Percentiles rank a stretch among this genome's conserved stretches.
phyloP scores from a whole-genome alignment of 1,284 basidiomycete genomes.

The Gymnopus androsaceus region DNA sequence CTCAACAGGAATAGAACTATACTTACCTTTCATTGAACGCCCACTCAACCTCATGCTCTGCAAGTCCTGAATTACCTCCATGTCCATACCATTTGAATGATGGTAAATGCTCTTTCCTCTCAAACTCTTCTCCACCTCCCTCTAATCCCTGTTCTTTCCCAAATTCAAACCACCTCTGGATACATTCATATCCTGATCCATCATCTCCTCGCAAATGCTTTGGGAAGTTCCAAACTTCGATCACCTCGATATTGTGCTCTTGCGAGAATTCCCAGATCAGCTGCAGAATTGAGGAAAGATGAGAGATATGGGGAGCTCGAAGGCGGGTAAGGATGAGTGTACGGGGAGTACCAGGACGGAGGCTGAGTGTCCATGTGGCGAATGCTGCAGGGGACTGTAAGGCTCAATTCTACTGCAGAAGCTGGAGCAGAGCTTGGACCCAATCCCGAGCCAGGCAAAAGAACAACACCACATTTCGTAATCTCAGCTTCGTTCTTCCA shows the following conservation, averaged over 20 bases:
- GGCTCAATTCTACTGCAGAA: slow-evolving; percentile 9
- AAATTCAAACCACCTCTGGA: slow-evolving; percentile 28
- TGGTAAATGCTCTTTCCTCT: slow-evolving; percentile 51
- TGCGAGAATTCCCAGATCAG: slow-evolving; percentile 41
- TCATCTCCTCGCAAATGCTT: slow-evolving; percentile 24
- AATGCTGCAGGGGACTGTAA: slow-evolving; percentile 30
- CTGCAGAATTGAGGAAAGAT: slow-evolving; percentile 42
- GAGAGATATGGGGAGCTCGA: slow-evolving; percentile 28
- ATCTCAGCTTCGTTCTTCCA: slow-evolving; percentile 26
- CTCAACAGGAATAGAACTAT: neutral
- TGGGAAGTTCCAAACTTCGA: slow-evolving; percentile 57
- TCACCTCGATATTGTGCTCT: slow-evolving; percentile 38
- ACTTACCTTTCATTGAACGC: slow-evolving; percentile 55
- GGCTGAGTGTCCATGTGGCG: slow-evolving; percentile 58
- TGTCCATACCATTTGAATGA: slow-evolving; percentile 61
- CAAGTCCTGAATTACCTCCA: slow-evolving; percentile 19
- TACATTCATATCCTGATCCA: slow-evolving; percentile 36
- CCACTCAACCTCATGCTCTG: slow-evolving; percentile 44
- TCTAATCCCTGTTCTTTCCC: too few relatives aligned
- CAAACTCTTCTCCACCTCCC: slow-evolving; percentile 40
- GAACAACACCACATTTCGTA: slow-evolving; percentile 41
- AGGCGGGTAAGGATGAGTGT: slow-evolving; percentile 56
- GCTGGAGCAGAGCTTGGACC: slow-evolving; percentile 8
- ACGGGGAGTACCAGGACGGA: slow-evolving; percentile 30
- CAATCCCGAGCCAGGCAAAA: too few relatives aligned